A percentile compares a stretch with the other conserved stretches of the same genome.
phyloP scores from a whole-genome alignment of 2,329 filamentous ascomycete genomes.

The Neopestalotiopsis sp. region DNA sequence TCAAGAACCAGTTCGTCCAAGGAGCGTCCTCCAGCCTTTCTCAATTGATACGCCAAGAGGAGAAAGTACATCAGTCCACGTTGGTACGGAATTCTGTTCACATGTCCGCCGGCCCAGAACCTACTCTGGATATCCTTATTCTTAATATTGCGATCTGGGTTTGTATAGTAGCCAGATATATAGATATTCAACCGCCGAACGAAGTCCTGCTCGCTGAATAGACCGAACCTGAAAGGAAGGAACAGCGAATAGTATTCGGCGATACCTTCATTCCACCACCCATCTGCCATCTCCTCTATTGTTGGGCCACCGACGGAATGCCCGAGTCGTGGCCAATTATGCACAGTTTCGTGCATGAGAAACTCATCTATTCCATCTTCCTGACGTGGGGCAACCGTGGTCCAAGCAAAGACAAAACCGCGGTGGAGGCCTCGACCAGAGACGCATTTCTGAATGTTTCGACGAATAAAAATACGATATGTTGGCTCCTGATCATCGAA shows the following conservation, averaged over 20 bases:
- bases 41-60: not conserved
- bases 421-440: not conserved
- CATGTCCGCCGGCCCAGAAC: not conserved
- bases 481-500: not conserved
- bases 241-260: slow-evolving; percentile 6
- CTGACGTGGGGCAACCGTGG: not conserved
- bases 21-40: not conserved
- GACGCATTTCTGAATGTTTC: not conserved
- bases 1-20: not conserved
- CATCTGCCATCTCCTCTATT: not conserved
- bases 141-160: not conserved
- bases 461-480: not conserved
- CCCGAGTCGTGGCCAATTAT: not conserved
- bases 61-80: not conserved
- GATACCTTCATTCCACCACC: not conserved
- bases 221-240: not conserved
- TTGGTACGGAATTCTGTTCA: not conserved
- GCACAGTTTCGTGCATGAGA: not conserved
- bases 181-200: not conserved
- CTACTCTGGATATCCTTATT: not conserved
- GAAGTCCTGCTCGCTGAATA: not conserved
- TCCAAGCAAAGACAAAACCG: not conserved
- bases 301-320: not conserved
- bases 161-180: not conserved
- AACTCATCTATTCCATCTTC: not conserved